Conservation (phyloP, 2,329 filamentous ascomycete species). For the Colletotrichum camelliae region DNA sequence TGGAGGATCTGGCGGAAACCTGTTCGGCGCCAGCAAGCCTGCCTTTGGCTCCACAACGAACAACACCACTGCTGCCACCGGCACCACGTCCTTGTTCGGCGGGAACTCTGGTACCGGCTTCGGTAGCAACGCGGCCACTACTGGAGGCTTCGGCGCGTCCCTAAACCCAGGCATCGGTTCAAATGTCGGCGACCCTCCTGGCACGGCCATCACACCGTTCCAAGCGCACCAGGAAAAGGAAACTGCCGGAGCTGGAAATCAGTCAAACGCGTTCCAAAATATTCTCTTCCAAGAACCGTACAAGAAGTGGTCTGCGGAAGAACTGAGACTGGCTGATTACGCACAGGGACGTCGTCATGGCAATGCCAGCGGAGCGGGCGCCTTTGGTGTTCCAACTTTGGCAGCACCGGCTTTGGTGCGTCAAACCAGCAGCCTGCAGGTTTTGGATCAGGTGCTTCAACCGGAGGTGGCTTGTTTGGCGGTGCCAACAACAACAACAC, state of each 20-base stretch:
- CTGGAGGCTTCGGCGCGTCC: slow-evolving; percentile 46
- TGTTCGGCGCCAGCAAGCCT: slow-evolving; percentile 60
- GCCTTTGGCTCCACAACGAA: slow-evolving; percentile 52
- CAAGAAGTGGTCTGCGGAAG: slow-evolving; percentile 89
- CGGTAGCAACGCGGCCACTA: slow-evolving; percentile 40
- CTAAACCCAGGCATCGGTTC: slow-evolving; percentile 57
- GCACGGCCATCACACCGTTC: slow-evolving; percentile 75
- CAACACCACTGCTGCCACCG: slow-evolving; percentile 44
- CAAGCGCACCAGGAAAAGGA: slow-evolving; percentile 77
- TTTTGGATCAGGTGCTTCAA: slow-evolving; percentile 44
- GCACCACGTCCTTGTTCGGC: slow-evolving; percentile 54
- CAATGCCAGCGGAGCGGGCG: slow-evolving; percentile 82
- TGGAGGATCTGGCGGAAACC: slow-evolving; percentile 43
- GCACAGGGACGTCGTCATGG: slow-evolving; percentile 83
- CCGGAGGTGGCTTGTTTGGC: slow-evolving; percentile 45
- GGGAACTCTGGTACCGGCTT: slow-evolving; percentile 40
- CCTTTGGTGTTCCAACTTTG: slow-evolving; percentile 73
- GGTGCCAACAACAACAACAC: slow-evolving; percentile 27
- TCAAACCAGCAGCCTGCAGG: slow-evolving; percentile 41
- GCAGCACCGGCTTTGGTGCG: slow-evolving; percentile 52
- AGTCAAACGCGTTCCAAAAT: slow-evolving; percentile 75
- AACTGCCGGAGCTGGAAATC: slow-evolving; percentile 53
- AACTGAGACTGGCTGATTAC: slow-evolving; percentile 86
- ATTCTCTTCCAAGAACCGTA: slow-evolving; percentile 81
- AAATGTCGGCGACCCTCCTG: slow-evolving; percentile 64